Evolutionary conservation across 2,329 filamentous ascomycete species (phyloP), one percentile per base, ranked within the genome.

Genomic region (Arthrobotrys conoides): DNA sequence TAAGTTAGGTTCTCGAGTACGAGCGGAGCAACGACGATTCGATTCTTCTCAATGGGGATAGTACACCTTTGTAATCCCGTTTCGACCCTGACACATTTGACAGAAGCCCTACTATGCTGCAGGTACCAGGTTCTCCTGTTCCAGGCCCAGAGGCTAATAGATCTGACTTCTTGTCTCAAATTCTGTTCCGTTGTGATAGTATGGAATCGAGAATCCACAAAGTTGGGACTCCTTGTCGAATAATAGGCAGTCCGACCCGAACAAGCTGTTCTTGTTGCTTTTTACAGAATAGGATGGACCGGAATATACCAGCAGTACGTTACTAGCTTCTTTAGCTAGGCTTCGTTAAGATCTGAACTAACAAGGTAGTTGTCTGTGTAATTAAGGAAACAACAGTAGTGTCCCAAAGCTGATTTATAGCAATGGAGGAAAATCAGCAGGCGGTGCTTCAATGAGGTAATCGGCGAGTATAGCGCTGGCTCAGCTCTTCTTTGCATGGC

Each of bases 41-140:
- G 20, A 49, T 30, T 16, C 38, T 68, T 63, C 66, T 76, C 27
- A 38, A 61, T 46, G 66, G 20, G 65, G 66, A 71, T 30, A 61
- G 46, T 61, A 44, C 24, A 46, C 30, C 38, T 73, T 73, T 73
- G 36, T 51, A 27, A 61, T 57, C 51, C 66, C 55, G 72, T 76
- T 70, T 69, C 48, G 38, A 57, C 16, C 65, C 72, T 70, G 49
- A 71, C 66, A 65, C 72, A 64, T 64, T 65, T 69, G 65, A 76
- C 64, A 73, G 70, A 55, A 69, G 48, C 65, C 48, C 57, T 69
- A 65, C 30, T 68, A 66, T 76, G 49, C 73, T 77, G 73, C 73
- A 77, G 73, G 73, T 71, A 77, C 73, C 68, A 71, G 67, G 73
- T 71, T 77, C 72, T 71, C 73, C 73, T 71, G 67, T 77, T 77